Evolutionary conservation across 1,139 yeast species (phyloP), one percentile per base, ranked within the genome.

Genomic region (Lodderomyces theae): DNA sequence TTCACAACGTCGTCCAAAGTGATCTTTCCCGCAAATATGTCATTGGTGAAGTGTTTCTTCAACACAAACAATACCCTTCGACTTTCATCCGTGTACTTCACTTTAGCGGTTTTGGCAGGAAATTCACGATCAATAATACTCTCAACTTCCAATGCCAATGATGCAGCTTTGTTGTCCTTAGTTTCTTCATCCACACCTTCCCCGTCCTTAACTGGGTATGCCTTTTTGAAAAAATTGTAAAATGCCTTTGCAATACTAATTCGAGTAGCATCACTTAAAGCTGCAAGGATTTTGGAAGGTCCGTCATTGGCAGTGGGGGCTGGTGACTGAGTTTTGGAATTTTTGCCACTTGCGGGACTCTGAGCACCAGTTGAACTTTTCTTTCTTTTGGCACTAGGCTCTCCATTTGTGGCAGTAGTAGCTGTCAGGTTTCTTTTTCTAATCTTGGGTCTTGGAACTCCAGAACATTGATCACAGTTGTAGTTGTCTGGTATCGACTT

Each of bases 141-240:
- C 45, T 77, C 83, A 28, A 70, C 55, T 28, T 63, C 64, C 15
- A 58, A 41, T 0, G 79, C 68, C 72, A 74, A 68, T 15, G 58
- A 47, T 3, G 56, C 53, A 2, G 68, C 63, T 19, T 63, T 49
- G n/a, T 59, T 47, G 15, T 64, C 69, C 12, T 57, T 54, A 22
- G 54, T 56, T 15, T 51, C 51, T 3, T 56, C 60, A n/a, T 58
- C 54, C 9, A 53, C 55, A 5, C 49, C 44, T 7, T 72, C 68
- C 64, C 10, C 72, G 66, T 11, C 60, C 64, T 29, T 30, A 15
- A n/a, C 16, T 1, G 77, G 74, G 16, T 76, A 64, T 30, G 76
- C 70, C 45, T 64, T 69, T 35, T 64, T 63, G 33, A 51, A 72
- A 61, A 65, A 69, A 31, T 58, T 61, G 41, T 51, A 56, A 43